A percentile compares a stretch with the other conserved stretches of the same genome.
These are phyloP conservation scores for Aurantiochytrium sp. DNA, from an alignment of 108 stramenopile species.

Conservation along the genomic window DNA sequence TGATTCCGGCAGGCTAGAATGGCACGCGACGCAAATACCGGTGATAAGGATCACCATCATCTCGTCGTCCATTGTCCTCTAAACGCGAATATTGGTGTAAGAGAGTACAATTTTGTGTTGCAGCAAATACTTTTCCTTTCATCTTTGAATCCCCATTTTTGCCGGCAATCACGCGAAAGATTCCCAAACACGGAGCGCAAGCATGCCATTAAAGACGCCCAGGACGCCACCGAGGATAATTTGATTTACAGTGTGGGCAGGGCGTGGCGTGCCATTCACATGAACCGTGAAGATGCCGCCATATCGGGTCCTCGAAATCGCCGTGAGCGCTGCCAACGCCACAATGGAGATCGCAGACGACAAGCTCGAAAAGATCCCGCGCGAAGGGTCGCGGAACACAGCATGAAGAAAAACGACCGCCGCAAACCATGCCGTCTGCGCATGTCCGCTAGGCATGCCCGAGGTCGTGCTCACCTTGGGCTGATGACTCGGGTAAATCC, in stretches of 20 bases:
- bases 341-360: background rate
- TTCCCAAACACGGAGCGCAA: too few relatives aligned
- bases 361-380: background rate
- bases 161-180: too few relatives aligned
- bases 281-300: background rate
- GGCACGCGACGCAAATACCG: too few relatives aligned
- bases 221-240: background rate
- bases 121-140: too few relatives aligned
- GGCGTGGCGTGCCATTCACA: background rate
- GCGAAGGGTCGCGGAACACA: background rate
- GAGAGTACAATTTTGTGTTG: too few relatives aligned
- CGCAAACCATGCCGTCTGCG: conserved; percentile 8
- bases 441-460: background rate
- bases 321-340: background rate
- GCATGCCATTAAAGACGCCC: background rate
- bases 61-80: too few relatives aligned
- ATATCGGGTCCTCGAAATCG: background rate
- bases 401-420: background rate
- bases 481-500: background rate
- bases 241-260: background rate
- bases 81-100: too few relatives aligned
- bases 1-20: too few relatives aligned
- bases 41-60: too few relatives aligned
- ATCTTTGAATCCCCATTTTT: too few relatives aligned
- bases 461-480: conserved; percentile 16